Evolutionary conservation across 805 yeast genomes (phyloP).

Genomic region (Debaryomyces prosopidis): DNA sequence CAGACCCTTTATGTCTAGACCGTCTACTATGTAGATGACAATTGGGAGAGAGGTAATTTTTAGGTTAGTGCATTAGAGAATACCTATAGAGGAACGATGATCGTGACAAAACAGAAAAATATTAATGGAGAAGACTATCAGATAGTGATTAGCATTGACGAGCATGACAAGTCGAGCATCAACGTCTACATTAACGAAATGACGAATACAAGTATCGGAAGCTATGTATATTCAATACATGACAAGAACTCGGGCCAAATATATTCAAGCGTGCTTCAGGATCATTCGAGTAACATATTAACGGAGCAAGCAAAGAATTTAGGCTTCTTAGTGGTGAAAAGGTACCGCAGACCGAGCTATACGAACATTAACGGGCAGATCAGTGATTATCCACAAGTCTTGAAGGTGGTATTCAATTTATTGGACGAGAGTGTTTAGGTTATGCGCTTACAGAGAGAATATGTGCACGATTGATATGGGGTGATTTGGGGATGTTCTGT

Average conservation of each 20-base stretch:
- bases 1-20: slow-evolving; percentile 1
- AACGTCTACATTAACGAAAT: slow-evolving; percentile 25
- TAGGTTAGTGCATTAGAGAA: slow-evolving; percentile 6
- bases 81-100: background rate
- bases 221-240: slow-evolving; percentile 32
- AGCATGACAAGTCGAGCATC: background rate
- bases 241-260: slow-evolving; percentile 10
- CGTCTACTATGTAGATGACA: background rate
- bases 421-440: background rate
- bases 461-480: too few relatives aligned
- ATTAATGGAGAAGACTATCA: background rate
- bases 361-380: slow-evolving; percentile 28
- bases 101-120: background rate
- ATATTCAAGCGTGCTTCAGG: slow-evolving; percentile 21
- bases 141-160: slow-evolving; percentile 1
- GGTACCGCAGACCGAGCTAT: slow-evolving; percentile 27
- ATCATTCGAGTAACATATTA: slow-evolving; percentile 14
- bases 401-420: background rate
- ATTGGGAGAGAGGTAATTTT: slow-evolving; percentile 1
- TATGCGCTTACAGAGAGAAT: too few relatives aligned
- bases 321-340: slow-evolving; percentile 23
- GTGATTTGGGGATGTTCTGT: too few relatives aligned
- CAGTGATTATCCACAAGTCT: background rate
- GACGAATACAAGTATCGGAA: slow-evolving; percentile 22
- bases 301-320: slow-evolving; percentile 18